Evolutionary conservation across 768 basidiomycete species (phyloP).

Genomic region (Lentinula boryana): DNA sequence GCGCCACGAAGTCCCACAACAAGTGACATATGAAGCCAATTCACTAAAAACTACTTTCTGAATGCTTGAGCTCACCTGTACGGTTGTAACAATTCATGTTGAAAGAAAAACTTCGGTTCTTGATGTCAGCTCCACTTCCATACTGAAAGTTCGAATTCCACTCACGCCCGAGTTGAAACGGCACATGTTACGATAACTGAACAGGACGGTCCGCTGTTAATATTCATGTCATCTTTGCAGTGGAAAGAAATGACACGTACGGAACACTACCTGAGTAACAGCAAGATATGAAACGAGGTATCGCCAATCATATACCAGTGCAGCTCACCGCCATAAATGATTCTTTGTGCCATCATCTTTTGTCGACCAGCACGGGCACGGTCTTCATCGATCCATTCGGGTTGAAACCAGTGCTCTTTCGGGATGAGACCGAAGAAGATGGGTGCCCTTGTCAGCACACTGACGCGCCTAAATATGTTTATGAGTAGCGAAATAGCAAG

Average conservation of each 20-base stretch:
- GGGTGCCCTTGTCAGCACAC: constrained; percentile 49
- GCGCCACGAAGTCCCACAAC: background rate
- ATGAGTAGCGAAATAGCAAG: background rate
- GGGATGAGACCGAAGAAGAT: constrained; percentile 71
- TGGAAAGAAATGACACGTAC: constrained; percentile 33
- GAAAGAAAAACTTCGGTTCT: constrained; percentile 66
- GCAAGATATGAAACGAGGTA: constrained; percentile 6
- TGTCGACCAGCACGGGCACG: constrained; percentile 53
- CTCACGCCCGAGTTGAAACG: constrained; percentile 87
- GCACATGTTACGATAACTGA: constrained; percentile 91
- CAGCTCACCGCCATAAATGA: constrained; percentile 53
- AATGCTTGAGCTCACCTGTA: constrained; percentile 33
- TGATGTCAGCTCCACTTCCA: constrained; percentile 9
- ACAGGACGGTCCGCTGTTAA: background rate
- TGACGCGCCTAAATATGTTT: constrained; percentile 33
- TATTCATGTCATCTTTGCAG: background rate
- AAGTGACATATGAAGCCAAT: background rate
- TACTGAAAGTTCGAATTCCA: constrained; percentile 5
- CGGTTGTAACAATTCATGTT: constrained; percentile 66
- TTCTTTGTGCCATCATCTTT: constrained; percentile 55
- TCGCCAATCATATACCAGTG: background rate
- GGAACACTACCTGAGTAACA: constrained; percentile 56
- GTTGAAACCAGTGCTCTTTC: constrained; percentile 73
- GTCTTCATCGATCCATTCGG: constrained; percentile 73
- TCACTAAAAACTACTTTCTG: background rate